A percentile compares a stretch with the other conserved stretches of the same genome.
Evolutionary conservation across 192 early-diverging fungal species (phyloP).

Genomic region (Glomus cerebriforme): DNA sequence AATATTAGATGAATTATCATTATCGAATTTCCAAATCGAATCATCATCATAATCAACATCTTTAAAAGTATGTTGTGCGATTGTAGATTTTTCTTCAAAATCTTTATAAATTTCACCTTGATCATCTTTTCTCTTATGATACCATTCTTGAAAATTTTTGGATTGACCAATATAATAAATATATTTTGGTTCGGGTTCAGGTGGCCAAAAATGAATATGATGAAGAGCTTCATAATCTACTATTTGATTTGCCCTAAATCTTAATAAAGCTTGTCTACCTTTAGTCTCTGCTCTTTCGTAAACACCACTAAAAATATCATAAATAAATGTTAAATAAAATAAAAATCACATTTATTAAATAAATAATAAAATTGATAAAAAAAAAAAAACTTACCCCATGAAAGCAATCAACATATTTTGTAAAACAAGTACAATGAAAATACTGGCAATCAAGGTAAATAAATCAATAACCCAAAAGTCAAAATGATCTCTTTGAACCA

Average conservation of each 20-base stretch:
- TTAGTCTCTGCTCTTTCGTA: background rate
- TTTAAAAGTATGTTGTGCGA: background rate
- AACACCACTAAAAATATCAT: background rate
- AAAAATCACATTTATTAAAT: too few relatives aligned
- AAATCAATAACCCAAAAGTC: too few relatives aligned
- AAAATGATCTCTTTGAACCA: too few relatives aligned
- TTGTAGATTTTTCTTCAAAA: too few relatives aligned
- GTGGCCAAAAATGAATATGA: background rate
- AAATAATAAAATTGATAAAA: background rate
- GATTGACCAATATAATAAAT: background rate
- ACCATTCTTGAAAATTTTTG: background rate
- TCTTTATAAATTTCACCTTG: background rate
- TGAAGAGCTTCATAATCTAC: background rate
- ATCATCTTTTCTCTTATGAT: background rate
- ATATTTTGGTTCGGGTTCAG: background rate
- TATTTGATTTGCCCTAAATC: background rate
- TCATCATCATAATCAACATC: background rate
- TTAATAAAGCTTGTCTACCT: background rate
- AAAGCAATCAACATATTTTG: background rate
- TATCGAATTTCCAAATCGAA: background rate
- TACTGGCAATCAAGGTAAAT: background rate
- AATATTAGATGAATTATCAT: background rate
- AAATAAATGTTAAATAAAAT: background rate
- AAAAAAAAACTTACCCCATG: background rate
- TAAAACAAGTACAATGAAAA: background rate